Base-by-base conservation (phyloP, 352 stramenopile species). In the Globisporangium canariense region DNA sequence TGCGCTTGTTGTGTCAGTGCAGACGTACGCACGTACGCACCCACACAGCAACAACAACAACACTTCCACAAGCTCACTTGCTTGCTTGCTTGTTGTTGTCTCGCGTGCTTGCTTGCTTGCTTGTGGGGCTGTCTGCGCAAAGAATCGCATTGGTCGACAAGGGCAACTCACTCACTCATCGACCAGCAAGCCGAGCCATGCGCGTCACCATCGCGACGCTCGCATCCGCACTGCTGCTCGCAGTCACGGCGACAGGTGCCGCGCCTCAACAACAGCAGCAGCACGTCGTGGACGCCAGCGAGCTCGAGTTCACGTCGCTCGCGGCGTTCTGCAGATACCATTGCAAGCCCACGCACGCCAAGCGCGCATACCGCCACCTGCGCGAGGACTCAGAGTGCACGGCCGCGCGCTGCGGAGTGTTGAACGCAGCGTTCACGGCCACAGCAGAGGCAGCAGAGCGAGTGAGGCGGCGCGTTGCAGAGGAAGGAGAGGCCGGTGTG, bases 251-350 rank as follows among this genome's bases (percentile, higher is more conserved):
- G 16, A 22, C 28, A 41, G 51, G 32, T 16, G 36, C 52, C 16
- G 41, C 32, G 22, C 3, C 30, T 7, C 49, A 8, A 32, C 20
- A 18, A 60, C 55, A 49, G 22, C 18, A 49, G 4, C 13, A 62
- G 30, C 36, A 47, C 32, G 54, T 68, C 16, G 52, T 77, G 11
- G 78, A 87, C 67, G 34, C 58, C 3, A 38, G 56, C 6, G 81
- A 77, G 0, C 66, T 90, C 50, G 57, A 58, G n/a, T 90, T 90
- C 65, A 67, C 76, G 13, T 77, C 73, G 13, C 56, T 60, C 13
- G 67, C 75, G 5, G 77, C 77, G 20, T 85, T 90, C 60, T 90
- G 81, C 60, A 64, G 54, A 34, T 90, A 79, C 62, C 81, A 90
- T 71, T 90, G 81, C 71, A 81, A 71, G 45, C 6, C 65, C n/a